These are phyloP conservation scores for Echria macrotheca DNA, from an alignment of 495 filamentous ascomycete genomes.

Conservation along the genomic window DNA sequence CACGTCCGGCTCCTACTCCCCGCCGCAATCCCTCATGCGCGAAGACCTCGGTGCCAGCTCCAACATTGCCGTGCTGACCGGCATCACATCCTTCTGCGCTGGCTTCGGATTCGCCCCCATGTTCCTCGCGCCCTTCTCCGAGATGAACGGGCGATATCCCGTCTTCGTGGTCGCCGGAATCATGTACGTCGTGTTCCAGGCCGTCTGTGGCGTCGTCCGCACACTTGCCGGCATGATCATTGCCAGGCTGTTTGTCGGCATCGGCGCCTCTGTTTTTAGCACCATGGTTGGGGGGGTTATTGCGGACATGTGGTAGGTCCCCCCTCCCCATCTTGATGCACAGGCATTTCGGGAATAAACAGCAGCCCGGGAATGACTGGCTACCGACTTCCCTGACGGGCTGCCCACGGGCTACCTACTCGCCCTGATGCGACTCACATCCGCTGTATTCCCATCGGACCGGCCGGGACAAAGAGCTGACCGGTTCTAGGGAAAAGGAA, in stretches of 20 bases:
- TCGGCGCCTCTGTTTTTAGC: constrained; percentile 73
- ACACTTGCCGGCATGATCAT: constrained; percentile 69
- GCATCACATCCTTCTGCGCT: constrained; percentile 74
- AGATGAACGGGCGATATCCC: constrained; percentile 77
- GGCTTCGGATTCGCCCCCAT: constrained; percentile 87
- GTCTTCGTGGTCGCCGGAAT: constrained; percentile 72
- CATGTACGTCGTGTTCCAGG: constrained; percentile 60
- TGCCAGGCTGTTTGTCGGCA: constrained; percentile 70
- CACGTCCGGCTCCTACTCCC: constrained; percentile 74
- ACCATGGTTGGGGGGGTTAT: constrained; percentile 94
- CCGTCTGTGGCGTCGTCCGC: constrained; percentile 70
- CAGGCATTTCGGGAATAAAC: no score
- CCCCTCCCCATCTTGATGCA: no score
- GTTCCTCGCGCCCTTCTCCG: constrained; percentile 84
- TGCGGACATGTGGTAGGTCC: constrained; percentile 64
- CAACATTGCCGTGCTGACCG: constrained; percentile 60
- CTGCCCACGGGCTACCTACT: no score
- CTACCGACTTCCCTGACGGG: neutral
- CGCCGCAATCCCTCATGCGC: constrained; percentile 57
- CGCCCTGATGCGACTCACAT: no score
- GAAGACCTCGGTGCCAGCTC: constrained; percentile 57
- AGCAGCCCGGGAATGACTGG: no score
- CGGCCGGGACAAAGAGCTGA: no score
- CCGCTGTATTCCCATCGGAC: no score
- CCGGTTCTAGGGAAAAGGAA: constrained; percentile 44